Conservation (phyloP, 2,329 filamentous ascomycete genomes). For the Stagonosporopsis tanaceti region DNA sequence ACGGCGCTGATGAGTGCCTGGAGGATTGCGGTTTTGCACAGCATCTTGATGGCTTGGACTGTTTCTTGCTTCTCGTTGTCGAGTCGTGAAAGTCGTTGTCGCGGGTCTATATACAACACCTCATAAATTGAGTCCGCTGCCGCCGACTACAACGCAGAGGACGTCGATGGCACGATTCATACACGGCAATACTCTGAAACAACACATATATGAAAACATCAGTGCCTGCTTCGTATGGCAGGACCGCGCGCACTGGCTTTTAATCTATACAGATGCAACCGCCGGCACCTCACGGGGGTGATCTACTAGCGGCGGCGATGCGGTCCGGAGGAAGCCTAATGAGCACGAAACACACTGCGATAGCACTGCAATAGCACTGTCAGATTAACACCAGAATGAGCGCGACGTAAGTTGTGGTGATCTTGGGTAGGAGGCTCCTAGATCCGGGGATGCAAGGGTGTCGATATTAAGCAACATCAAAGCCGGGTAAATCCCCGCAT, state of each 20-base stretch:
- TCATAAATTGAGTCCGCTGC: slow-evolving; percentile 1
- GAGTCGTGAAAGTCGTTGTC: neutral
- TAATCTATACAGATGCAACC: slow-evolving; percentile 49
- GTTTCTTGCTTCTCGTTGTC: neutral
- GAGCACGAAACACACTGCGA: neutral
- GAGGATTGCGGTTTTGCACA: slow-evolving; percentile 40
- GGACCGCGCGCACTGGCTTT: slow-evolving; percentile 33
- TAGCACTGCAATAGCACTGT: neutral
- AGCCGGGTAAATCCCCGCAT: slow-evolving; percentile 16
- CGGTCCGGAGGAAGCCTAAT: slow-evolving; percentile 35
- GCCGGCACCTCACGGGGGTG: slow-evolving; percentile 26
- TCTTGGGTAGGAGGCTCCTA: neutral
- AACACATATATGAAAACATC: slow-evolving; percentile 23
- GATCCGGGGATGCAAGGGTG: neutral
- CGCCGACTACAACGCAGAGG: slow-evolving; percentile 23
- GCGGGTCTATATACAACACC: slow-evolving; percentile 31
- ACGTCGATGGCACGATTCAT: slow-evolving; percentile 6
- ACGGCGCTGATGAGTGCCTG: slow-evolving; percentile 44
- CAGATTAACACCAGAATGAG: neutral
- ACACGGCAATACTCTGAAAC: slow-evolving; percentile 30
- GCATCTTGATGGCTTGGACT: slow-evolving; percentile 31
- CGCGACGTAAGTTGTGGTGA: neutral
- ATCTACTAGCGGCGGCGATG: slow-evolving; percentile 42
- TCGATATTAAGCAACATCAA: slow-evolving; percentile 20
- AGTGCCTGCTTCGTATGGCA: slow-evolving; percentile 12